Evolutionary conservation across 306 rosid species (phyloP).

Genomic region (Cicer pinnatifidum): DNA sequence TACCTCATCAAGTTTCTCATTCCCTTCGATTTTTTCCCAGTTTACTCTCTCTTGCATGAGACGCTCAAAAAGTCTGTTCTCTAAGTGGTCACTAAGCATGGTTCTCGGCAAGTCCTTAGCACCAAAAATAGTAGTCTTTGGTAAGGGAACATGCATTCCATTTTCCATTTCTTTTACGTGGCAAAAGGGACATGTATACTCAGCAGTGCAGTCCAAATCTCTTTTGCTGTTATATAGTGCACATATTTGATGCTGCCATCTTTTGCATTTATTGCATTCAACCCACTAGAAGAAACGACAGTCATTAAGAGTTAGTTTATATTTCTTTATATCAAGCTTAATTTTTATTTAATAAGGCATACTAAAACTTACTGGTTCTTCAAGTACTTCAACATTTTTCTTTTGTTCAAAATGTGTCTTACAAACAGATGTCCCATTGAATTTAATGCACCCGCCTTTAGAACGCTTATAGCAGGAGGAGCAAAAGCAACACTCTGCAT

Average conservation of each 20-base stretch:
- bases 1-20: conserved; percentile 55
- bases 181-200: conserved; percentile 59
- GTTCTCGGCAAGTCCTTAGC: conserved; percentile 62
- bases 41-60: conserved; percentile 55
- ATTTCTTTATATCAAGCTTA: conserved; percentile 1
- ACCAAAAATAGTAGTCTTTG: conserved; percentile 44
- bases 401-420: conserved; percentile 32
- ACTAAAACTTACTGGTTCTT: too few species aligned
- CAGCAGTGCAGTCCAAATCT: conserved; percentile 46
- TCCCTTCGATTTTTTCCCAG: conserved; percentile 43
- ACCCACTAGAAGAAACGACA: too few species aligned
- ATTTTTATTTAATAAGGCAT: neutral
- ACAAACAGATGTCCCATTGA: conserved; percentile 46
- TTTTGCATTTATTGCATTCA: too few species aligned
- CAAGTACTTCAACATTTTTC: too few species aligned
- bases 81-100: conserved; percentile 66
- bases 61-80: conserved; percentile 52
- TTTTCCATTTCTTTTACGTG: conserved; percentile 50
- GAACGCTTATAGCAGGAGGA: conserved; percentile 48
- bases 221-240: conserved; percentile 32
- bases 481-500: conserved; percentile 49
- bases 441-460: conserved; percentile 45
- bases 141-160: conserved; percentile 43
- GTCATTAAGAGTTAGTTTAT: neutral
- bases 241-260: too few species aligned